phyloP scores from a whole-genome alignment of 495 filamentous ascomycete genomes.

The Aspergillus asperescens region DNA sequence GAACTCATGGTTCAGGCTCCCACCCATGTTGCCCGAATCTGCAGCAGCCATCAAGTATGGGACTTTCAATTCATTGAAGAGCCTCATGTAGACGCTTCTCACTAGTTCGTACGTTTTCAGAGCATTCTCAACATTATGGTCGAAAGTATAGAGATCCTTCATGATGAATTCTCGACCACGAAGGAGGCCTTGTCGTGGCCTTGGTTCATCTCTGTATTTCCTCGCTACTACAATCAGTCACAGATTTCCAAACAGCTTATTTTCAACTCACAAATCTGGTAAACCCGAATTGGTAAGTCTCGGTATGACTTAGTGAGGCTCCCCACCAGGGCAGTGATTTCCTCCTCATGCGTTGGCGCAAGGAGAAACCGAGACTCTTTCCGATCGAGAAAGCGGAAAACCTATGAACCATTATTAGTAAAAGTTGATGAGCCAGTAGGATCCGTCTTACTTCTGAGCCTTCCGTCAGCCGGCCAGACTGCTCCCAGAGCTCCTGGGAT shows the following conservation, averaged over 20 bases:
- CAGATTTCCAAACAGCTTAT: background rate
- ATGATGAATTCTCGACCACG: slow-evolving; percentile 92
- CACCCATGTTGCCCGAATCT: slow-evolving; percentile 94
- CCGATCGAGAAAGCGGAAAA: slow-evolving; percentile 77
- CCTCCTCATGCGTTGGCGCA: slow-evolving; percentile 93
- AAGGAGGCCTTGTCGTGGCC: slow-evolving; percentile 82
- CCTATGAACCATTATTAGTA: slow-evolving; percentile 37
- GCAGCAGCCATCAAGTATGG: slow-evolving; percentile 82
- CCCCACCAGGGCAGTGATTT: slow-evolving; percentile 78
- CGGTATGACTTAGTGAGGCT: slow-evolving; percentile 76
- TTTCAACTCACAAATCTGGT: slow-evolving; percentile 71
- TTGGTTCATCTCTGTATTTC: slow-evolving; percentile 89
- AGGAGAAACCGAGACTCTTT: slow-evolving; percentile 71
- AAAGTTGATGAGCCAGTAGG: slow-evolving; percentile 7
- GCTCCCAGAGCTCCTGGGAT: slow-evolving; percentile 76
- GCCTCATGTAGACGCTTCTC: slow-evolving; percentile 57
- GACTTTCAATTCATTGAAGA: slow-evolving; percentile 80
- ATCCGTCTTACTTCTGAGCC: slow-evolving; percentile 55
- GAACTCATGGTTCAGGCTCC: slow-evolving; percentile 88
- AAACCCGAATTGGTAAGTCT: slow-evolving; percentile 77
- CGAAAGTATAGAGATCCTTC: slow-evolving; percentile 99
- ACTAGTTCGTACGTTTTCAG: slow-evolving; percentile 73
- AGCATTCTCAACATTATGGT: slow-evolving; percentile 58
- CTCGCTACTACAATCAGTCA: slow-evolving; percentile 50
- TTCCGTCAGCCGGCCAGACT: slow-evolving; percentile 54